Evolutionary conservation across 139 green algal species (phyloP).

Genomic region (Protoeuglena noctilucae): DNA sequence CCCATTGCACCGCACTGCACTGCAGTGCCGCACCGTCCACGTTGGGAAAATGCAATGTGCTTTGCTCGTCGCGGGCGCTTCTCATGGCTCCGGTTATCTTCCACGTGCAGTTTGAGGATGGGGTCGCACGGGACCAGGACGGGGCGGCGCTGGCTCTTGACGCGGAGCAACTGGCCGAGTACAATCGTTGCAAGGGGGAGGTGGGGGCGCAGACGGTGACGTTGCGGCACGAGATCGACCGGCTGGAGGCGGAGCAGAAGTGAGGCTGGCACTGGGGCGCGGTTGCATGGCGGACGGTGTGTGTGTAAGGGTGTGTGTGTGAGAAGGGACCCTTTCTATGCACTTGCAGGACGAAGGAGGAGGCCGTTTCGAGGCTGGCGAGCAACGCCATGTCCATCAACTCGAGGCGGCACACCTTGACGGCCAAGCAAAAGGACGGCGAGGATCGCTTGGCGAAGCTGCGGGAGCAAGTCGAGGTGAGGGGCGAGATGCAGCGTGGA

Average conservation of each 20-base stretch:
- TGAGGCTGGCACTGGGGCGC: too few relatives aligned
- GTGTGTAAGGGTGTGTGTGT: too few relatives aligned
- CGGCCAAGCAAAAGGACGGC: not conserved
- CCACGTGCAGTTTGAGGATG: too few relatives aligned
- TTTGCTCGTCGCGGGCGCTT: too few relatives aligned
- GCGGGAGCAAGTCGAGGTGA: constrained; percentile 3
- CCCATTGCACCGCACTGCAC: too few relatives aligned
- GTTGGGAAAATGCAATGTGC: constrained; percentile 1
- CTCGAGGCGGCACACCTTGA: constrained; percentile 3
- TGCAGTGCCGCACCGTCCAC: too few relatives aligned
- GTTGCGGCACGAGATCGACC: constrained; percentile 18
- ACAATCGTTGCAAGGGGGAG: constrained; percentile 17
- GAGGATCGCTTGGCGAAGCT: not conserved
- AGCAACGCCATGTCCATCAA: constrained; percentile 17
- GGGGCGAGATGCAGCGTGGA: constrained; percentile 10
- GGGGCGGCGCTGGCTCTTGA: too few relatives aligned
- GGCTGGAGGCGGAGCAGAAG: constrained; percentile 23
- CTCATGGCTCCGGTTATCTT: too few relatives aligned
- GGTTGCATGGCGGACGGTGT: too few relatives aligned
- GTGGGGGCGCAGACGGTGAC: constrained; percentile 23
- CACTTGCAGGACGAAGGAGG: constrained; percentile 30
- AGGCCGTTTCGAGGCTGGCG: constrained; percentile 20
- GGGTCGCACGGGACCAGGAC: too few relatives aligned
- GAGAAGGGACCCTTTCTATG: too few relatives aligned
- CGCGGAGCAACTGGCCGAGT: constrained; percentile 9